Evolutionary conservation across 495 filamentous ascomycete genomes (phyloP).

Genomic region (Acidomyces sp.): DNA sequence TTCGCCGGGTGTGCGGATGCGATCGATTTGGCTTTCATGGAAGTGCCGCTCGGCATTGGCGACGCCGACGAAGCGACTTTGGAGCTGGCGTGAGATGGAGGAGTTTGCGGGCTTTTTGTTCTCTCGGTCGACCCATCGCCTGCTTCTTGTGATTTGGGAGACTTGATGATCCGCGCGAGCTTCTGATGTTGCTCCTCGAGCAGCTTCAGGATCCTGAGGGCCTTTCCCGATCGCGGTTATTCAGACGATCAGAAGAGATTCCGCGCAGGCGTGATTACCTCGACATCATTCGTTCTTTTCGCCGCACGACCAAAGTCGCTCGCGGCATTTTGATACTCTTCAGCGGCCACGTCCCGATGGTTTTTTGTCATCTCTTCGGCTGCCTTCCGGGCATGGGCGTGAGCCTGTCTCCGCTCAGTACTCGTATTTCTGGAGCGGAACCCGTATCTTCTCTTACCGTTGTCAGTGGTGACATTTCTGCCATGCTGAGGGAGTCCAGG

Average conservation of each 20-base stretch:
- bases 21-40: neutral
- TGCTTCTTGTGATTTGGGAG: conserved; percentile 37
- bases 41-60: neutral
- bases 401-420: conserved; percentile 42
- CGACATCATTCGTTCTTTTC: conserved; percentile 56
- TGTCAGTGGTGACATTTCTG: neutral
- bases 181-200: conserved; percentile 77
- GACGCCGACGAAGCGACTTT: neutral
- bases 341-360: conserved; percentile 65
- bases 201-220: conserved; percentile 65
- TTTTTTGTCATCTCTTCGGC: conserved; percentile 56
- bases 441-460: neutral
- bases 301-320: conserved; percentile 78
- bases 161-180: conserved; percentile 64
- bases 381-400: conserved; percentile 76
- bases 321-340: conserved; percentile 79
- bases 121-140: neutral
- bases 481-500: conserved; percentile 1
- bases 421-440: neutral
- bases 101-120: neutral
- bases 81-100: neutral
- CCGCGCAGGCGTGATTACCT: conserved; percentile 35
- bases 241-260: neutral
- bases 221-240: conserved; percentile 33
- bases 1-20: conserved; percentile 10